A percentile compares a stretch with the other conserved stretches of the same genome.
Conservation (phyloP, 192 early-diverging fungal genomes). For the Obelidium mucronatum region DNA sequence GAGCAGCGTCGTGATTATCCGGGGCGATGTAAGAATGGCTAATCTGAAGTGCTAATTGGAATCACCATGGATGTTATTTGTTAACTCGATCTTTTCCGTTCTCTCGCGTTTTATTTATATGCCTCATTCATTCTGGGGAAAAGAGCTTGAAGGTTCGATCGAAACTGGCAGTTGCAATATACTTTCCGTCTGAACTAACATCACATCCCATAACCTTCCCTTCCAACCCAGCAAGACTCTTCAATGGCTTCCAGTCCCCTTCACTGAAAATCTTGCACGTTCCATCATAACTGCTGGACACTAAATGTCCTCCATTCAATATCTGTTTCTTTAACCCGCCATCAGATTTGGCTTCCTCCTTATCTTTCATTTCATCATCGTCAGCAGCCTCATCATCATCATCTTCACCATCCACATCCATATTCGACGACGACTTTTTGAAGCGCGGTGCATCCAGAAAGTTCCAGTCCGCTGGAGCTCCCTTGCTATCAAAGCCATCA, state of each 20-base stretch:
- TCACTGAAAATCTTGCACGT: constrained; percentile 92
- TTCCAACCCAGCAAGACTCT: constrained; percentile 85
- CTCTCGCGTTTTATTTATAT: too few relatives aligned
- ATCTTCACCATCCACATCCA: constrained; percentile 28
- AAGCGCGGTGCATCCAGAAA: constrained; percentile 23
- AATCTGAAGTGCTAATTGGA: not conserved
- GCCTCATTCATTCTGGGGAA: constrained; percentile 28
- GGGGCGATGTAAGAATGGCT: not conserved
- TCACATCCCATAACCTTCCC: constrained; percentile 92
- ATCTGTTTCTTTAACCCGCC: constrained; percentile 44
- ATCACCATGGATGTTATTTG: too few relatives aligned
- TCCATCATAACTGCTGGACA: constrained; percentile 85
- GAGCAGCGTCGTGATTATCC: too few relatives aligned
- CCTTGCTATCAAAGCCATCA: constrained; percentile 46
- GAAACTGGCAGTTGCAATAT: constrained; percentile 84
- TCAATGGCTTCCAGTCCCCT: constrained; percentile 93
- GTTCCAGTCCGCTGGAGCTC: constrained; percentile 20
- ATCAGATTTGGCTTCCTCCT: constrained; percentile 39
- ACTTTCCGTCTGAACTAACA: constrained; percentile 80
- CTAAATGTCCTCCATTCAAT: constrained; percentile 79
- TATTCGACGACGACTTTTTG: too few relatives aligned
- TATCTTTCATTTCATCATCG: constrained; percentile 47
- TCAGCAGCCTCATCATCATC: constrained; percentile 29
- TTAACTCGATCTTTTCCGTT: too few relatives aligned
- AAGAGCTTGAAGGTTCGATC: constrained; percentile 97